phyloP scores from a whole-genome alignment of 2,329 filamentous ascomycete genomes.

The Colletotrichum sp. region DNA sequence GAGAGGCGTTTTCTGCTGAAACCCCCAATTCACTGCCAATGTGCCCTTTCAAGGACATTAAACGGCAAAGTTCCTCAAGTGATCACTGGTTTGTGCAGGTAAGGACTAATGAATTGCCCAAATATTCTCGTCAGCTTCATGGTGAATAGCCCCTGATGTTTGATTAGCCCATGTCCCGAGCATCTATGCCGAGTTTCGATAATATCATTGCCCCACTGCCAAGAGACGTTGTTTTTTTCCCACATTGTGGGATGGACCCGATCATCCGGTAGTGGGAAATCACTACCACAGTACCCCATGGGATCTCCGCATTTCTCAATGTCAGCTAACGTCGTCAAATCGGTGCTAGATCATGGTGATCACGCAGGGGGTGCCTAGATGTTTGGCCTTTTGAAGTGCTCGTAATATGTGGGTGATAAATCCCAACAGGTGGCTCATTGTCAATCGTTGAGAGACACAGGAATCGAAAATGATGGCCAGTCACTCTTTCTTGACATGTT shows the following conservation, averaged over 20 bases:
- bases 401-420: background rate
- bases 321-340: background rate
- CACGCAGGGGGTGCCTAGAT: background rate
- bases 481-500: background rate
- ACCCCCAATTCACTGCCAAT: fast-evolving
- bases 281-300: background rate
- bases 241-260: background rate
- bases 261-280: background rate
- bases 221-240: background rate
- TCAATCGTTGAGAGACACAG: background rate
- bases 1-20: background rate
- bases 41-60: background rate
- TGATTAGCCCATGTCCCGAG: background rate
- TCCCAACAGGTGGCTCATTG: background rate
- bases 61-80: background rate
- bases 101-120: background rate
- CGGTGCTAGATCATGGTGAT: background rate
- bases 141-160: background rate
- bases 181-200: background rate
- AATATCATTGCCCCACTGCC: background rate
- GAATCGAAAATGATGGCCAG: background rate
- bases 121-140: background rate
- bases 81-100: background rate
- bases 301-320: background rate
- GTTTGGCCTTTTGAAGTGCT: background rate